Evolutionary conservation across 805 yeast genomes (phyloP).

Genomic region (Barnettozyma californica): DNA sequence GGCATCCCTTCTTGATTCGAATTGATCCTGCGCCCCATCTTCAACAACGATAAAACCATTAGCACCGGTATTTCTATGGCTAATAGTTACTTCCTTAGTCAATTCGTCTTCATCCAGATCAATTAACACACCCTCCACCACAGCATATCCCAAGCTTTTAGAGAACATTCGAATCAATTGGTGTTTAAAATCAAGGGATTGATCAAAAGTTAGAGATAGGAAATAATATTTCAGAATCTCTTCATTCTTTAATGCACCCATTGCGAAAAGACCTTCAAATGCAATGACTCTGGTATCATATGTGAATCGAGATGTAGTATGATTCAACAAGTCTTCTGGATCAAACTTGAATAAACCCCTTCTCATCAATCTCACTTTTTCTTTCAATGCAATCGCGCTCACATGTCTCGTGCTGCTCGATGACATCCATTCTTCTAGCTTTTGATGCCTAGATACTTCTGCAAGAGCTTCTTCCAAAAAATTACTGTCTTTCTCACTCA

Average conservation of each 20-base stretch:
- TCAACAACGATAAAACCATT: conserved; percentile 49
- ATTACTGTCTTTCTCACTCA: conserved; percentile 26
- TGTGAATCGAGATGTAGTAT: conserved; percentile 42
- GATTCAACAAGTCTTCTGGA: conserved; percentile 49
- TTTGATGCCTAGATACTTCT: conserved; percentile 69
- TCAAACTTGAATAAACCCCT: conserved; percentile 47
- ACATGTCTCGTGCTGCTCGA: conserved; percentile 54
- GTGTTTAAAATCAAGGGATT: conserved; percentile 45
- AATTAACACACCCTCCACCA: conserved; percentile 55
- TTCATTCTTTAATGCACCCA: conserved; percentile 74
- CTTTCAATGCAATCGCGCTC: conserved; percentile 50
- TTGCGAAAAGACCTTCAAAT: conserved; percentile 57
- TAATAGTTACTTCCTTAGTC: conserved; percentile 13
- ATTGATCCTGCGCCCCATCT: conserved; percentile 38
- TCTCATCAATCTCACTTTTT: conserved; percentile 54
- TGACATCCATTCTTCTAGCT: conserved; percentile 84
- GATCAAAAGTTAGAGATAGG: conserved; percentile 49
- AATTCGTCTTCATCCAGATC: conserved; percentile 64
- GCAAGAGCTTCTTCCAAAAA: conserved; percentile 45
- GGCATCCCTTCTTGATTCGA: conserved; percentile 54
- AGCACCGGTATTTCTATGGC: conserved; percentile 10
- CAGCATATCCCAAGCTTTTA: conserved; percentile 58
- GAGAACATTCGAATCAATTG: conserved; percentile 44
- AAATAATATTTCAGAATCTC: conserved; percentile 59
- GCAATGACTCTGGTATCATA: conserved; percentile 60